Conservation (phyloP, 441 rosid genomes). For the Erysimum cheiri region DNA sequence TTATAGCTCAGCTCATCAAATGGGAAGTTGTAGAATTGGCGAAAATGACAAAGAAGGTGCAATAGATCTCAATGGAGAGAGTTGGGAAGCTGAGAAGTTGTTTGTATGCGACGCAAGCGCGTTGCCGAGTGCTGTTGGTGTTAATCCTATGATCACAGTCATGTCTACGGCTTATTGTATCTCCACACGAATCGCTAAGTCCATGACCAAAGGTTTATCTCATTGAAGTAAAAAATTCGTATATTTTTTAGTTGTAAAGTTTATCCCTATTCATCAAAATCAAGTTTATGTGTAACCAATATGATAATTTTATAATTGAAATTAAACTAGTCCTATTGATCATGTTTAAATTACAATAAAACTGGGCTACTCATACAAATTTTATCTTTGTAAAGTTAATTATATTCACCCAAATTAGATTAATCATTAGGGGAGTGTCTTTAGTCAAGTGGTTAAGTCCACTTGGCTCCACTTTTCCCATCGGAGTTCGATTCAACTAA, state of each 20-base stretch:
- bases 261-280: neutral
- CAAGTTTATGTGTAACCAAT: neutral
- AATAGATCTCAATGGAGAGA: slow-evolving; percentile 79
- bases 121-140: slow-evolving; percentile 84
- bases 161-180: slow-evolving; percentile 87
- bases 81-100: slow-evolving; percentile 93
- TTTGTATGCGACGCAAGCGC: slow-evolving; percentile 88
- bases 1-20: slow-evolving; percentile 82
- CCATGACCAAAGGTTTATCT: slow-evolving; percentile 26
- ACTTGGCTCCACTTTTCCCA: no score
- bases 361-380: no score
- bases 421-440: no score
- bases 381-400: neutral
- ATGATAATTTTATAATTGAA: neutral
- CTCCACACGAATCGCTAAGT: slow-evolving; percentile 60
- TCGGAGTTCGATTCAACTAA: no score
- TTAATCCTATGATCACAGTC: slow-evolving; percentile 94
- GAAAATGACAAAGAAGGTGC: slow-evolving; percentile 67
- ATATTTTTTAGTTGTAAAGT: neutral
- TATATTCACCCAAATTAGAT: no score
- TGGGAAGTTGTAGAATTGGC: slow-evolving; percentile 97
- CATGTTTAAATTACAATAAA: slow-evolving; percentile 6
- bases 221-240: neutral
- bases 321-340: neutral
- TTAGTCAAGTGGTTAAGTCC: no score